A percentile compares a stretch with the other conserved stretches of the same genome.
Conservation (phyloP, 176 grass and related monocot species). For the Ampelocalamus luodianensis region DNA sequence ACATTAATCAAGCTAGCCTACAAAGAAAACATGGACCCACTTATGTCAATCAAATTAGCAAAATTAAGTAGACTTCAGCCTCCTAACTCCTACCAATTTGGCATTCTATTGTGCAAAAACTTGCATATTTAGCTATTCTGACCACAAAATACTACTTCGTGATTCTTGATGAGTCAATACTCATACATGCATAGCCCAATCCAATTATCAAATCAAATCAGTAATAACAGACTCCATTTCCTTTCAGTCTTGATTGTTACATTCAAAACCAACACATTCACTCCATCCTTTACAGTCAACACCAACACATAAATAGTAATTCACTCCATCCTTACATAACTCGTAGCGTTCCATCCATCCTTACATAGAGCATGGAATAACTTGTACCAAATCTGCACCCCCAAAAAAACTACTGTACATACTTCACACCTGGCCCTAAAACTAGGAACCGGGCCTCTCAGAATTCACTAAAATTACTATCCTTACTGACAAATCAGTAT, state of each 20-base stretch:
- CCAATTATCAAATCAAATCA: not conserved
- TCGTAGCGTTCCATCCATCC: not conserved
- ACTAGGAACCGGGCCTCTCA: not conserved
- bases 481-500: not conserved
- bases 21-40: not conserved
- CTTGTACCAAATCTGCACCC: not conserved
- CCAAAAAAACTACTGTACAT: not conserved
- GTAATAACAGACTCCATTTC: not conserved
- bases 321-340: not conserved
- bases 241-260: conserved; percentile 20
- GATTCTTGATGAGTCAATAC: not conserved
- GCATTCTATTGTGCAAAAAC: not conserved
- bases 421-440: not conserved
- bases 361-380: not conserved
- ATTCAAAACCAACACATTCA: not conserved
- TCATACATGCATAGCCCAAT: not conserved
- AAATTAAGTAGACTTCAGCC: not conserved
- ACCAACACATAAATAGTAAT: not conserved
- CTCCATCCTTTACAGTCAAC: not conserved
- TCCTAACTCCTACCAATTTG: not conserved
- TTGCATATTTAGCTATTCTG: not conserved
- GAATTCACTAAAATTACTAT: conserved; percentile 4
- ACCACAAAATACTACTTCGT: not conserved
- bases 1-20: not conserved
- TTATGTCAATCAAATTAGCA: not conserved